Evolutionary conservation across 257 asterid species (phyloP).

Genomic region (Solanum ossicruentum): DNA sequence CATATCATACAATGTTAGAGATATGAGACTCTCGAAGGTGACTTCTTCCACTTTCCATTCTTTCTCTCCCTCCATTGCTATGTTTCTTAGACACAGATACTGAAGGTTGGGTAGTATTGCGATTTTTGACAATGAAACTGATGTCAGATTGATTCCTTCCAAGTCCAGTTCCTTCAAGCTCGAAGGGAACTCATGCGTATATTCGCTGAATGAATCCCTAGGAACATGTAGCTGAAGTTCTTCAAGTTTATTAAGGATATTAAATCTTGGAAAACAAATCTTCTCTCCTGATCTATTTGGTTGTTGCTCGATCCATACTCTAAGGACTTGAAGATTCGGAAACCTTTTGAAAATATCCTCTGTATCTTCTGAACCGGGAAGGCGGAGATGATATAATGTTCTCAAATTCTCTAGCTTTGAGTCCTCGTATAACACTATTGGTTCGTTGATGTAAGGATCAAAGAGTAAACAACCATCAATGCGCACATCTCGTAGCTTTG

Average conservation of each 20-base stretch:
- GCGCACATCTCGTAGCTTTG: background rate
- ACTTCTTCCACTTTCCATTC: background rate
- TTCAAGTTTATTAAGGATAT: background rate
- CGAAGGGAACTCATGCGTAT: background rate
- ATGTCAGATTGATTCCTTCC: background rate
- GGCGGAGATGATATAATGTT: background rate
- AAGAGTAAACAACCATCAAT: background rate
- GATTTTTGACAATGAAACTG: background rate
- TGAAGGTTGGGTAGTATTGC: background rate
- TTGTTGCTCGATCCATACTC: too few relatives aligned
- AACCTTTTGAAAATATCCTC: background rate
- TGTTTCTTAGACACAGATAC: background rate
- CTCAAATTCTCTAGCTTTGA: background rate
- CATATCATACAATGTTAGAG: accelerated
- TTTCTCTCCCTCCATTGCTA: background rate
- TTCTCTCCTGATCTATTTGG: too few relatives aligned
- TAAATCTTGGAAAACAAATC: background rate
- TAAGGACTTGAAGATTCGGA: too few relatives aligned
- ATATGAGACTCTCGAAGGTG: background rate
- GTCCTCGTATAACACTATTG: background rate
- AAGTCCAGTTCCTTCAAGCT: background rate
- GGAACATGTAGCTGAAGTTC: background rate
- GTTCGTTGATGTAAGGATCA: background rate
- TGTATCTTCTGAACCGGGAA: background rate
- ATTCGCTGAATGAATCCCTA: background rate